Evolutionary conservation across 441 rosid species (phyloP), one percentile per base, ranked within the genome.

Genomic region (Erodium moschatum): DNA sequence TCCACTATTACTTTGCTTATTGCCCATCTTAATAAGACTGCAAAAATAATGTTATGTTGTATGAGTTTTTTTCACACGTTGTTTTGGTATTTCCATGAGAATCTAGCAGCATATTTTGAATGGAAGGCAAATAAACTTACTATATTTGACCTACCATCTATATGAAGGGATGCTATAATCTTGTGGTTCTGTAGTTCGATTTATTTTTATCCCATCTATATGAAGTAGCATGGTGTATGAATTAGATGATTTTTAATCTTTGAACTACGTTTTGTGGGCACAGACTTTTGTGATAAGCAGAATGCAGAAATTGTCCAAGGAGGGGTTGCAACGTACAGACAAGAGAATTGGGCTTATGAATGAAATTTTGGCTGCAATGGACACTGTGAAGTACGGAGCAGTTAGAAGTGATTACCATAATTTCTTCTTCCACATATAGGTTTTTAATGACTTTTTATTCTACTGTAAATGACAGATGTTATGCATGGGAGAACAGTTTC

Each of bases 281-380:
- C 68, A 96, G 99, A 92, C 99, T 46, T 64, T 90, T 65, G 82
- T 96, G 60, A 90, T 96, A 73, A 92, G 94, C 89, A 91, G 78
- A 83, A 88, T 92, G 83, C 96, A 86, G 81, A 96, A 89, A 75
- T 75, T 88, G 75, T 84, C 97, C 18, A 92, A 88, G 85, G 99
- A 92, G 77, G 98, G 99, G n/a, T 76, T 96, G 84, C 98, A 85
- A 78, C 94, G 96, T 70, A 92, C 97, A 50, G 99, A 96, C 85
- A 90, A 82, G 84, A 87, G 99, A 84, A 91, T 96, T 69, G 91
- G 99, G 76, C 90, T 96, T 64, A 92, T 90, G 97, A 96, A 92
- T 80, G 99, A 96, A 82, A 80, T 96, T 78, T 83, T 96, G 84
- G 98, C 97, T 40, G 97, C 99, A 67, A 92, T 96, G 99, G 99